Base-by-base conservation (phyloP, 495 filamentous ascomycete species). In the Penicillium bialowiezense region DNA sequence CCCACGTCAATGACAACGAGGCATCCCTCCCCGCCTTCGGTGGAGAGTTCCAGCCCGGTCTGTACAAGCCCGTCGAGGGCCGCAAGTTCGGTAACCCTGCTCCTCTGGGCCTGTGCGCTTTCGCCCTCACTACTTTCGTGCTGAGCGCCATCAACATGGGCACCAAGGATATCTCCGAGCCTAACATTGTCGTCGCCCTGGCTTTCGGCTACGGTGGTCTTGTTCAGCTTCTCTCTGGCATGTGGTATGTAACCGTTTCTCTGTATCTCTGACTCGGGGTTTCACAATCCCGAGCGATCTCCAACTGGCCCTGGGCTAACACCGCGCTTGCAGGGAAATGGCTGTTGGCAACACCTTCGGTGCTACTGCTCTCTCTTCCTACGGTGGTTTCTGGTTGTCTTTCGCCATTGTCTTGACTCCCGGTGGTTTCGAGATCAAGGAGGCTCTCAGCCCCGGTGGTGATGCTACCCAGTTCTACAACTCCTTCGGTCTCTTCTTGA, bases 281-380 rank as follows among this genome's bases (percentile, higher is more conserved):
- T 46, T 28, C 19, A n/a, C 33, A 35, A 8, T n/a, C 12, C 37
- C 32, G 3, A 13, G 29, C 7, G 41, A 7, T 21, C 12, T 5
- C 13, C 6, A 13, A 15, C 6, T 43, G 21, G 41, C 10, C 5
- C 15, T 14, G n/a, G 17, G 20, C 21, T 28, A 12, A 23, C 9
- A 23, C 20, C 20, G 28, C 9, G 13, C 33, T 12, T 5, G 3
- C 54, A 96, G 91, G 93, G 93, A 97, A 81, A 96, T 96, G 90
- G 93, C 92, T 47, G 83, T 95, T 7, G 93, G 91, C 52, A 97
- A 95, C 82, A 96, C 93, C 34, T 98, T 98, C 52, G 93, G 90
- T 84, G 93, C 91, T 46, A 97, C 91, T 43, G 93, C 93, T 42
- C 81, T 98, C 54, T 93, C 91, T 8, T 97, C 93, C 5, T 98